Evolutionary conservation across 495 filamentous ascomycete genomes (phyloP), one percentile per base, ranked within the genome.

Genomic region (Thermochaetoides thermophila): DNA sequence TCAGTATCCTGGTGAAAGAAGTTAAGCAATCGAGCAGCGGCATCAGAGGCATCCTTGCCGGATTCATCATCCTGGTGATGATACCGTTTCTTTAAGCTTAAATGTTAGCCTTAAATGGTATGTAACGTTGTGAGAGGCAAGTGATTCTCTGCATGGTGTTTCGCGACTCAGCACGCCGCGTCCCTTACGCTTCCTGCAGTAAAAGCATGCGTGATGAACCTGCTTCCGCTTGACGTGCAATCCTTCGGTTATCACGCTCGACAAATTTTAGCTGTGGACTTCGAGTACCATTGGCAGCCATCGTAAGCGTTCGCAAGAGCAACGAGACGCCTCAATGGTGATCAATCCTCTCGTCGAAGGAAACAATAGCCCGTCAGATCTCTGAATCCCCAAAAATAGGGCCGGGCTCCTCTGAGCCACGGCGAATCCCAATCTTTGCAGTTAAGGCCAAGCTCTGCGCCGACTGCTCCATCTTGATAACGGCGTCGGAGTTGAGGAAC

Each of bases 211-310:
- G 13, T 62, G 57, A 2, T 49, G 46, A 15, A 61, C 60, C 43
- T 69, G 65, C 36, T 60, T 61, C 27, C 64, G 43, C 42, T 68
- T 69, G 22, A 60, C 38, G 18, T 61, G 60, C 39, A 61, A 31
- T 8, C 61, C 63, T 5, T 42, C 44, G 3, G 45, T n/a, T 47
- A 42, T 66, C 60, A 12, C 61, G 52, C 30, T 48, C 54, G 23
- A 69, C 57, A 40, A 67, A 69, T 35, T 50, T 56, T 26, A 31
- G 13, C 29, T 27, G 29, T 22, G 24, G 16, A 16, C 22, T 23
- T 1, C 7, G 14, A 16, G 30, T 31, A 12, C 9, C 21, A 35
- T 14, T 25, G 20, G 17, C 24, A 9, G 38, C 22, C 35, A 39
- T 45, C 10, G 27, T 0, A 12, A 14, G 7, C 7, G 12, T 16